Evolutionary conservation across 2,329 filamentous ascomycete species (phyloP), one percentile per base, ranked within the genome.

Genomic region (Pseudogymnoascus sp.): DNA sequence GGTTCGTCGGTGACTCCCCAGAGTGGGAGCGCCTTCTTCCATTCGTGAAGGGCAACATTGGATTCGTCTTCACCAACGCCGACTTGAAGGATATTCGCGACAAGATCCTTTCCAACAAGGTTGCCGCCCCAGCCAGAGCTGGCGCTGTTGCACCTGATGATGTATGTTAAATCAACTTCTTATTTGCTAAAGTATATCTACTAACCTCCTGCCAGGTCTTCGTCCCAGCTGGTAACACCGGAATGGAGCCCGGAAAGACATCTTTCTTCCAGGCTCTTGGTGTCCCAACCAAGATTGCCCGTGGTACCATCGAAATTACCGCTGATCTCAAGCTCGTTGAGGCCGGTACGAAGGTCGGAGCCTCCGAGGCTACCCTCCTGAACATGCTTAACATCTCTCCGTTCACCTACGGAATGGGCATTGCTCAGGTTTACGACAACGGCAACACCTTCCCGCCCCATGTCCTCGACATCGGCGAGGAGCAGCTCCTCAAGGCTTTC

Each of bases 181-280:
- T 14, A 7, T n/a, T 39, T 39, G 36, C n/a, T 16, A 8, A n/a
- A 39, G 36, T n/a, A 39, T 8, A 39, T n/a, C 12, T n/a, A n/a
- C 36, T 39, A 39, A 39, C 36, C 36, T n/a, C 36, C n/a, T 6
- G 36, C 10, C 34, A 62, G 60, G 60, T 99, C 78, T 99, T 82
- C 84, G 79, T 99, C 72, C 95, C 95, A 71, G 95, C 93, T 73
- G 95, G 95, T 81, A 99, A 99, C 90, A 99, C 95, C 76, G 95
- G 95, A 83, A 99, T 99, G 95, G 95, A 99, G 82, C 96, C 95
- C 78, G 96, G 96, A 81, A 99, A 99, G 90, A 99, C 95, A 77
- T 97, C 95, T 78, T 99, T 99, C 92, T 99, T 99, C 93, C 95
- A 99, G 89, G 95, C 95, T 76, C 95, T 99, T 81, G 93, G 93